Conservation (phyloP, 176 grass and related monocot species). For the Hordeum marinum region DNA sequence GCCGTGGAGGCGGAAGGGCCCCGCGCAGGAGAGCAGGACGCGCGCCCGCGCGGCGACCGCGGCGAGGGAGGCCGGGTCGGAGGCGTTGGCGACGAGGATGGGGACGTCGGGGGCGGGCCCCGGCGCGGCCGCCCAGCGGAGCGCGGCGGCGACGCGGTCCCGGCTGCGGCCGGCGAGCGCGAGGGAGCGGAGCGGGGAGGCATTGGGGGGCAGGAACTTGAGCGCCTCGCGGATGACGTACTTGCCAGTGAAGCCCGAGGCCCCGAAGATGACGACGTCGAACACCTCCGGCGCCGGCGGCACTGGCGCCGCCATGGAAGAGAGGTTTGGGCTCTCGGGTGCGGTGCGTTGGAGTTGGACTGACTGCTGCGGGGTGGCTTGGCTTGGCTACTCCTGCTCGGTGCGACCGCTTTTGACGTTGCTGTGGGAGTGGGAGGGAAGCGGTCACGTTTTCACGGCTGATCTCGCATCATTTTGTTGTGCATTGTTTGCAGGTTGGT, state of each 20-base stretch:
- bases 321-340: neutral
- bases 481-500: neutral
- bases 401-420: neutral
- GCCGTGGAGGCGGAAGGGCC: constrained; percentile 73
- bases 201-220: constrained; percentile 49
- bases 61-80: constrained; percentile 53
- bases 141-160: constrained; percentile 51
- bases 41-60: constrained; percentile 43
- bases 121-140: constrained; percentile 51
- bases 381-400: neutral
- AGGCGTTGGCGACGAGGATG: constrained; percentile 65
- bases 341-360: neutral
- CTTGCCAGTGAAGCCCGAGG: constrained; percentile 89
- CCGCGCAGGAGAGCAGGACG: constrained; percentile 61
- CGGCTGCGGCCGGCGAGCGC: constrained; percentile 65
- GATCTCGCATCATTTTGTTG: neutral
- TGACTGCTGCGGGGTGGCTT: neutral
- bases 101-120: constrained; percentile 29
- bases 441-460: neutral
- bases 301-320: constrained; percentile 16
- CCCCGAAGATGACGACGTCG: constrained; percentile 84
- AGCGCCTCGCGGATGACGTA: constrained; percentile 82
- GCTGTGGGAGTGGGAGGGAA: neutral
- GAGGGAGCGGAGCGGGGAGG: constrained; percentile 45
- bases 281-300: constrained; percentile 35